Evolutionary conservation across 2,329 filamentous ascomycete species (phyloP).

Genomic region (Trichoderma simmonsii): DNA sequence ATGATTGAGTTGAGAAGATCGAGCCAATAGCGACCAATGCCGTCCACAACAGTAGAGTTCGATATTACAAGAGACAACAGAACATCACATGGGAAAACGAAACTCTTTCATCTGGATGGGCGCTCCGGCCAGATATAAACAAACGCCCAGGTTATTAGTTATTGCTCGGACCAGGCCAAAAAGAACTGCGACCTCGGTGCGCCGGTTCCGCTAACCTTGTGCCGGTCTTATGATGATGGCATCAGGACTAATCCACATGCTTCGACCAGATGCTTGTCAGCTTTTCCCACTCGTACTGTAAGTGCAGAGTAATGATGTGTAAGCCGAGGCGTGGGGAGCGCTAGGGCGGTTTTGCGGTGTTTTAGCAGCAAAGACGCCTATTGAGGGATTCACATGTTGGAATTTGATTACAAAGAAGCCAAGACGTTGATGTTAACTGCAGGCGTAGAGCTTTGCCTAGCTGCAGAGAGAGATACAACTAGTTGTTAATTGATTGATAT

Average conservation of each 20-base stretch:
- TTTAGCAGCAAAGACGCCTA: neutral
- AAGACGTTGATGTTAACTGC: neutral
- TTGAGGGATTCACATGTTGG: neutral
- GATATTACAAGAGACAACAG: neutral
- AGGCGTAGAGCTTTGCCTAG: neutral
- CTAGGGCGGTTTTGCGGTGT: neutral
- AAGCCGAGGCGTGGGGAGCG: conserved; percentile 7
- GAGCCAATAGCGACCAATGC: neutral
- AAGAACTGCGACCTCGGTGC: neutral
- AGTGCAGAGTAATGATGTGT: conserved; percentile 12
- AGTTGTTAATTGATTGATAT: neutral
- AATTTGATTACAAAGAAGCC: neutral
- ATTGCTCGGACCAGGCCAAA: neutral
- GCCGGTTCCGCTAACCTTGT: neutral
- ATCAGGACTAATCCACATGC: conserved; percentile 5
- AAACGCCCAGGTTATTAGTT: neutral
- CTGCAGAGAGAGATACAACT: neutral
- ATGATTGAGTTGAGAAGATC: neutral
- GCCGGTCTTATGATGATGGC: neutral
- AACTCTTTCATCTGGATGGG: neutral
- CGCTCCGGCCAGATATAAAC: neutral
- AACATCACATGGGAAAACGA: neutral
- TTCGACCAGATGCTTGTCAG: neutral
- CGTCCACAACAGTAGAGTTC: neutral
- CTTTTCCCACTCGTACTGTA: neutral